phyloP scores from a whole-genome alignment of 2,329 filamentous ascomycete genomes.

The Nemania bipapillata region DNA sequence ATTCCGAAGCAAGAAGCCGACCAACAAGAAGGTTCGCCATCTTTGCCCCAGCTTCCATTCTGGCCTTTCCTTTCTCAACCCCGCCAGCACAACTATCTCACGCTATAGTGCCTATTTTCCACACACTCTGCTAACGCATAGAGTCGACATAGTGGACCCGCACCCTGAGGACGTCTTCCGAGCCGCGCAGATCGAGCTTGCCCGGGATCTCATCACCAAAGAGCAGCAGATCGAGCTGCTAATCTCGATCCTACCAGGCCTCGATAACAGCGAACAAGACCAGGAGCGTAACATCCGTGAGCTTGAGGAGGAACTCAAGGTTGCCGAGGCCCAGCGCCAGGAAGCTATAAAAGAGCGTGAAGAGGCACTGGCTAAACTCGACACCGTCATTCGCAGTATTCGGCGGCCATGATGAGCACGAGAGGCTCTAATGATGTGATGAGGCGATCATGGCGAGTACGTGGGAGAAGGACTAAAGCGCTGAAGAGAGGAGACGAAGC shows the following conservation, averaged over 20 bases:
- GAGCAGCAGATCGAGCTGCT: slow-evolving; percentile 85
- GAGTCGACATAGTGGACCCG: slow-evolving; percentile 63
- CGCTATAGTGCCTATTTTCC: background rate
- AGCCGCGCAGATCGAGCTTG: slow-evolving; percentile 75
- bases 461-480: background rate
- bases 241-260: slow-evolving; percentile 77
- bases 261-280: slow-evolving; percentile 81
- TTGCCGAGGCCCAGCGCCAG: slow-evolving; percentile 70
- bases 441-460: background rate
- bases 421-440: background rate
- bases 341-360: slow-evolving; percentile 73
- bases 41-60: background rate
- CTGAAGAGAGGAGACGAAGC: background rate
- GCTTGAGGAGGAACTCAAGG: slow-evolving; percentile 72
- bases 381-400: slow-evolving; percentile 67
- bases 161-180: slow-evolving; percentile 72
- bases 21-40: slow-evolving; percentile 61
- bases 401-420: slow-evolving; percentile 60
- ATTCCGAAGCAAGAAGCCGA: slow-evolving; percentile 63
- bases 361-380: slow-evolving; percentile 68
- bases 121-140: slow-evolving; percentile 17
- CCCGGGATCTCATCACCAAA: slow-evolving; percentile 79
- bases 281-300: slow-evolving; percentile 75
- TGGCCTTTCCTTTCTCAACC: background rate
- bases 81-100: background rate